Evolutionary conservation across 495 filamentous ascomycete species (phyloP).

Genomic region (Aspergillus taichungensis): DNA sequence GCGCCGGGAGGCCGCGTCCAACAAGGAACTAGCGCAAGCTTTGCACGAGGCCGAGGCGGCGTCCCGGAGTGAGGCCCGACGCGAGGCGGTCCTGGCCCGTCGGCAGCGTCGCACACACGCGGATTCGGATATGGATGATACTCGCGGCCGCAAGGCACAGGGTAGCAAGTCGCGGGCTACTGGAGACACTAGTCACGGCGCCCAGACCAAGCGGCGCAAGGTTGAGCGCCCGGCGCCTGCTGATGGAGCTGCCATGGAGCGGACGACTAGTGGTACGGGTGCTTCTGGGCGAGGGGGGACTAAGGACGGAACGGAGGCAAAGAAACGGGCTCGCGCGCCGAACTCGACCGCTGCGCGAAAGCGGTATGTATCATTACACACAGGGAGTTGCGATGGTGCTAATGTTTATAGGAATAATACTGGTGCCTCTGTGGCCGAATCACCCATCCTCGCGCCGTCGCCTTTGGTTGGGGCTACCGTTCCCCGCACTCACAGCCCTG

Average conservation of each 20-base stretch:
- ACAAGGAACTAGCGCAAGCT: conserved; percentile 46
- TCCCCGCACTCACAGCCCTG: conserved; percentile 34
- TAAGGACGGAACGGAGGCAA: conserved; percentile 53
- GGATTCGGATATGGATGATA: conserved; percentile 75
- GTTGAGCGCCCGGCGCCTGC: conserved; percentile 52
- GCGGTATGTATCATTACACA: conserved; percentile 45
- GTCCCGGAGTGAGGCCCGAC: conserved; percentile 69
- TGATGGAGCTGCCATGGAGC: conserved; percentile 54
- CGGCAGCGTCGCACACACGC: conserved; percentile 57
- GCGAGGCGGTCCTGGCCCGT: conserved; percentile 68
- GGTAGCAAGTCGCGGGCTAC: conserved; percentile 53
- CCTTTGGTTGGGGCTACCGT: conserved; percentile 57
- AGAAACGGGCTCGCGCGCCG: conserved; percentile 61
- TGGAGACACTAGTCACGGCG: conserved; percentile 37
- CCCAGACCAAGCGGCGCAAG: conserved; percentile 64
- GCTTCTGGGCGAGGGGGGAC: conserved; percentile 41
- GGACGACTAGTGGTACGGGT: conserved; percentile 53
- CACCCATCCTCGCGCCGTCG: conserved; percentile 64
- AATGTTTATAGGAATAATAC: conserved; percentile 38
- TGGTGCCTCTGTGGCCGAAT: conserved; percentile 43
- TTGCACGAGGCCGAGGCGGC: conserved; percentile 68
- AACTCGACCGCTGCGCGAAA: conserved; percentile 55
- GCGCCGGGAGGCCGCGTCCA: conserved; percentile 66
- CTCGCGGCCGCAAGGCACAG: conserved; percentile 46
- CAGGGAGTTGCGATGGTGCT: background rate